Conservation (phyloP, 1,284 basidiomycete species). For the Agroathelia rolfsii region DNA sequence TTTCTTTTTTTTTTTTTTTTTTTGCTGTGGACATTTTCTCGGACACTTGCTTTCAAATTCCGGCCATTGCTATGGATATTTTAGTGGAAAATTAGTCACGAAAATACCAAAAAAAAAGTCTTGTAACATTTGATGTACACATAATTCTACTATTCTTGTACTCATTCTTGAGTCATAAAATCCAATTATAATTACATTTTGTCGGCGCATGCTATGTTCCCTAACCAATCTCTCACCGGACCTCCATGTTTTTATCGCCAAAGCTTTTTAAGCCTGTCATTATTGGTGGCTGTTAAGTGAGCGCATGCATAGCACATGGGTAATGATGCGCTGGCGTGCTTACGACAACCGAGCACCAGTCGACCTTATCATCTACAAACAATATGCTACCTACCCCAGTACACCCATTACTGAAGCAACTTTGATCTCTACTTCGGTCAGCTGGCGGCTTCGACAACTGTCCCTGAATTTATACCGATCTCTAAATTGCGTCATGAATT, state of each 20-base stretch:
- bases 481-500: conserved; percentile 22
- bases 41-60: too few relatives aligned
- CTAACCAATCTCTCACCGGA: too few relatives aligned
- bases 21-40: too few relatives aligned
- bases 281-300: conserved; percentile 14
- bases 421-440: conserved; percentile 15
- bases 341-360: conserved; percentile 15
- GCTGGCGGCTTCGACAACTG: conserved; percentile 13
- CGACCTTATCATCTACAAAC: conserved; percentile 20
- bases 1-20: too few relatives aligned
- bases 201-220: too few relatives aligned
- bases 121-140: too few relatives aligned
- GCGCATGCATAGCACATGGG: conserved; percentile 18
- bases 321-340: conserved; percentile 18
- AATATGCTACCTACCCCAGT: conserved; percentile 16
- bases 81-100: too few relatives aligned
- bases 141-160: too few relatives aligned
- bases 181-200: too few relatives aligned
- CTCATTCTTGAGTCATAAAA: too few relatives aligned
- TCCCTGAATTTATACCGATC: conserved; percentile 16
- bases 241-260: conserved; percentile 14
- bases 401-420: conserved; percentile 24
- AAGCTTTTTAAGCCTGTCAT: conserved; percentile 19
- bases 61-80: too few relatives aligned
- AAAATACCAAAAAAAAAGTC: too few relatives aligned